These are phyloP conservation scores for Apophysomyces elegans DNA, from an alignment of 371 early-diverging fungal species.

Conservation along the genomic window DNA sequence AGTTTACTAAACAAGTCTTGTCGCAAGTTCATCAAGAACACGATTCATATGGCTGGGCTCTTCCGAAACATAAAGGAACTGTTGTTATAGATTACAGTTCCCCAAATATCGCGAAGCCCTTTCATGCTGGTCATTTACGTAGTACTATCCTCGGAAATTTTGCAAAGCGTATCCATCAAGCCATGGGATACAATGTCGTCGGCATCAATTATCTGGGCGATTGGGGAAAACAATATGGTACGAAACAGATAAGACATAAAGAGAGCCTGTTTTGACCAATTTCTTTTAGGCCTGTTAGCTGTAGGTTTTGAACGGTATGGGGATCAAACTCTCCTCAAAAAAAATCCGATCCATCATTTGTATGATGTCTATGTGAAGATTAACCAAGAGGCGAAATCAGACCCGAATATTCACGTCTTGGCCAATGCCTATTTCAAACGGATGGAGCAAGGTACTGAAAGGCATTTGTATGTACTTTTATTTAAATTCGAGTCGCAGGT, in stretches of 20 bases:
- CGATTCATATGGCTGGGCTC: slow-evolving; percentile 36
- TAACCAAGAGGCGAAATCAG: slow-evolving; percentile 67
- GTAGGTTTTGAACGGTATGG: slow-evolving; percentile 92
- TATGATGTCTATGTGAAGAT: slow-evolving; percentile 96
- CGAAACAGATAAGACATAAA: background rate
- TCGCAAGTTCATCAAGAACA: slow-evolving; percentile 46
- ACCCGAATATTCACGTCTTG: slow-evolving; percentile 64
- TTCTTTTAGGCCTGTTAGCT: slow-evolving; percentile 77
- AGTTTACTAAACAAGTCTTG: slow-evolving; percentile 57
- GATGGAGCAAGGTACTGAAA: slow-evolving; percentile 85
- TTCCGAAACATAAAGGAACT: slow-evolving; percentile 33
- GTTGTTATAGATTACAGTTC: slow-evolving; percentile 94
- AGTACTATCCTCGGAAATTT: slow-evolving; percentile 99
- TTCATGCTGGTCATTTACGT: slow-evolving; percentile 99
- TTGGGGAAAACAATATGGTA: slow-evolving; percentile 99
- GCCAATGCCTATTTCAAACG: slow-evolving; percentile 91
- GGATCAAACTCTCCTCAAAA: slow-evolving; percentile 71
- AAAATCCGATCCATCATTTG: slow-evolving; percentile 94
- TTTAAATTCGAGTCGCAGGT: slow-evolving; percentile 15
- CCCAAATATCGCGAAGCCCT: slow-evolving; percentile 99
- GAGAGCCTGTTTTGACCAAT: background rate
- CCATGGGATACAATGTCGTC: slow-evolving; percentile 86
- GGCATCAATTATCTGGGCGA: slow-evolving; percentile 99
- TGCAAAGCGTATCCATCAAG: slow-evolving; percentile 82
- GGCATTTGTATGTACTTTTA: background rate